Evolutionary conservation across 2,329 filamentous ascomycete species (phyloP), one percentile per base, ranked within the genome.

Genomic region (Ophiosphaerella narmari): DNA sequence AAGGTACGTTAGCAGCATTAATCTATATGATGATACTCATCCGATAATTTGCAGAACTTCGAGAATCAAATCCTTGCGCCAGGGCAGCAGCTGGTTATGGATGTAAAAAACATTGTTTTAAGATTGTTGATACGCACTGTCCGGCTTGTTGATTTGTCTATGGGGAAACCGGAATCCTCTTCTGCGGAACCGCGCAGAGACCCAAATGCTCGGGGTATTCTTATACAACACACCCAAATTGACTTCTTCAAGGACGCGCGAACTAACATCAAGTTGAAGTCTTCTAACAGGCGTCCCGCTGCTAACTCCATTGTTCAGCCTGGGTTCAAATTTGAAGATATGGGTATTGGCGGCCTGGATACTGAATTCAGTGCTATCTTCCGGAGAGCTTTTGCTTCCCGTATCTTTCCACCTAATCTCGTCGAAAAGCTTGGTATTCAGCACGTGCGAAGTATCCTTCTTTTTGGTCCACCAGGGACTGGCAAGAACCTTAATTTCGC

Each of bases 291-390:
- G 60, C 83, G 91, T 59, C 88, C 91, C 26, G 91, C 91, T 11
- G 87, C 91, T 31, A 97, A 96, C 67, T 88, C 91, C 2, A 96
- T 99, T 63, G 86, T 99, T 52, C 88, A 90, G 36, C 91, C 94
- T 0, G 90, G 96, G 62, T 99, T 99, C 82, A 97, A 97, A 71
- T 99, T 99, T 63, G 91, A 96, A 72, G 88, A 96, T 67, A 94
- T 99, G 90, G 94, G 94, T 14, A 97, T 99, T 63, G 94, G 95
- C 76, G 95, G 94, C 66, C 77, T 99, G 34, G 93, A 96, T 67
- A 84, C 86, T 31, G 93, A 99, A 73, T 97, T 99, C 71, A 88
- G 88, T 53, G 91, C 90, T 53, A 97, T 99, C 64, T 99, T 99
- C 78, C 86, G 94, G 66, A 85, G 94, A 82, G 95, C 94, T 4